Percentiles rank a stretch among this genome's conserved stretches.
phyloP scores from a whole-genome alignment of 1,284 basidiomycete species.

The Gomphus sp. region DNA sequence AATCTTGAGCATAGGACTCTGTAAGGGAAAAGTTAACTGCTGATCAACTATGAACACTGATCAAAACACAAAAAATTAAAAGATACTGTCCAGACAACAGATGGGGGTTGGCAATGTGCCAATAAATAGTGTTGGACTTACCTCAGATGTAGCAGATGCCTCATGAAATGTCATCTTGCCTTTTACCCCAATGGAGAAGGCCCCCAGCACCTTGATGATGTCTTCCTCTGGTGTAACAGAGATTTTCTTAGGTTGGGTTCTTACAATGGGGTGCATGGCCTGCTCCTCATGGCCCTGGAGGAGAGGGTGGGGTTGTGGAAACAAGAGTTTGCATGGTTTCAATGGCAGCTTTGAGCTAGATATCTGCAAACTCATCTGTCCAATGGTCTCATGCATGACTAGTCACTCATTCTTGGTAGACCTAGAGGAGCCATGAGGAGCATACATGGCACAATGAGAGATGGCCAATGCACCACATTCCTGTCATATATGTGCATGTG shows the following conservation, averaged over 20 bases:
- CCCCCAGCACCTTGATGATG: slow-evolving; percentile 7
- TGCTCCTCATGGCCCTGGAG: slow-evolving; percentile 4
- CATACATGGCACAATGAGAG: background rate
- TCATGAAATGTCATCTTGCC: slow-evolving; percentile 10
- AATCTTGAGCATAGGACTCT: background rate
- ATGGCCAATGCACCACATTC: slow-evolving; percentile 3
- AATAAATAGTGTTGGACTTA: background rate
- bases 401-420: slow-evolving; percentile 10
- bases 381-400: slow-evolving; percentile 10
- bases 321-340: slow-evolving; percentile 7
- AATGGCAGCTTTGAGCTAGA: slow-evolving; percentile 5
- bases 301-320: slow-evolving; percentile 10
- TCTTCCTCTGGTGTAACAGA: slow-evolving; percentile 7
- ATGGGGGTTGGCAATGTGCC: background rate
- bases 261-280: slow-evolving; percentile 7
- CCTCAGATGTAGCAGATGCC: slow-evolving; percentile 7
- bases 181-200: slow-evolving; percentile 9
- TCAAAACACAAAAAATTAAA: background rate
- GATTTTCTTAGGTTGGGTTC: slow-evolving; percentile 5
- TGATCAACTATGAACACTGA: background rate
- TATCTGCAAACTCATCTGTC: slow-evolving; percentile 6
- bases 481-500: no score
- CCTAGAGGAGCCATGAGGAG: background rate
- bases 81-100: slow-evolving; percentile 3
- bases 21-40: background rate